A percentile compares a stretch with the other conserved stretches of the same genome.
phyloP scores from a whole-genome alignment of 192 early-diverging fungal genomes.

The Chytriomyces sp. region DNA sequence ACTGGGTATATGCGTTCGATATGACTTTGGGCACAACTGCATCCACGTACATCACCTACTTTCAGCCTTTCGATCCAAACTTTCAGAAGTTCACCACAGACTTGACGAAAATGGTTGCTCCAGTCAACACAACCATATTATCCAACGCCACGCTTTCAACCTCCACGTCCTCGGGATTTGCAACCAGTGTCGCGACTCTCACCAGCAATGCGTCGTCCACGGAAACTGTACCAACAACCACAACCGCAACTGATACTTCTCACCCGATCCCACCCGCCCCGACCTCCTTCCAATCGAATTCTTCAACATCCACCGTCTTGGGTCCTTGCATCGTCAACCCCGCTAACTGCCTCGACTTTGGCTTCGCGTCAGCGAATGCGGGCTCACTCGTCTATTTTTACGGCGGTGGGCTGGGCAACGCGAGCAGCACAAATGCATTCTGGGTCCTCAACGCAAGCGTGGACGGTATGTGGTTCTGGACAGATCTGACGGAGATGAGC shows the following conservation, averaged over 20 bases:
- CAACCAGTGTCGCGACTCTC: no score
- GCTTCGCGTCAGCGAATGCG: neutral
- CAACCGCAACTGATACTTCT: neutral
- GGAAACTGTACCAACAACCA: neutral
- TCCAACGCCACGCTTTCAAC: neutral
- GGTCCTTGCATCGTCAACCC: constrained; percentile 11
- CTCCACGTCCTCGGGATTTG: neutral
- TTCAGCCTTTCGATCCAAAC: constrained; percentile 1
- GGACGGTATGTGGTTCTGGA: constrained; percentile 27
- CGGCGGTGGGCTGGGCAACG: constrained; percentile 15
- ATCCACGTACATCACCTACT: constrained; percentile 18
- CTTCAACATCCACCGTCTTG: neutral
- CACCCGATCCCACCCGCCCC: constrained; percentile 8
- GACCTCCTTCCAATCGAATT: neutral
- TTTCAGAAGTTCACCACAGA: neutral
- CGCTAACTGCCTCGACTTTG: constrained; percentile 14
- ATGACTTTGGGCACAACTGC: constrained; percentile 10
- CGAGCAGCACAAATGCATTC: neutral
- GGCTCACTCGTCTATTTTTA: neutral
- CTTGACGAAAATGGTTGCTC: neutral
- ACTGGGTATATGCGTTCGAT: constrained; percentile 17
- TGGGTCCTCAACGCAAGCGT: constrained; percentile 3
- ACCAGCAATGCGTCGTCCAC: neutral
- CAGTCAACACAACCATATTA: neutral
- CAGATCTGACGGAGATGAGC: neutral